Evolutionary conservation across 805 yeast species (phyloP), one percentile per base, ranked within the genome.

Genomic region (Candida sithepensis): DNA sequence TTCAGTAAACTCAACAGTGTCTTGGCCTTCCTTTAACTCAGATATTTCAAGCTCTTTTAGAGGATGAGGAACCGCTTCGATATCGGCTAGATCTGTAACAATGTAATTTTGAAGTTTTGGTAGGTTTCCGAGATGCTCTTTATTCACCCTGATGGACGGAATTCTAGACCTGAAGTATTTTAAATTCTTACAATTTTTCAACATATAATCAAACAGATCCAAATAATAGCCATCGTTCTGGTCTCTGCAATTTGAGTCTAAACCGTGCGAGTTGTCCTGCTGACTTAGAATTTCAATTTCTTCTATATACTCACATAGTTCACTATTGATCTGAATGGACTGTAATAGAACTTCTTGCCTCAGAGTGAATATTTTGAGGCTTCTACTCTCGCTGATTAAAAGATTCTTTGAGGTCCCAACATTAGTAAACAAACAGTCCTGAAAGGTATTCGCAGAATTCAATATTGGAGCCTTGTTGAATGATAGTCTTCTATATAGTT

Each of bases 261-360:
- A 64, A 14, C 44, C 43, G 6, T 66, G 65, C 5, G 57, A 55
- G 24, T 20, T 18, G 22, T 40, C 37, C 5, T 44, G 46, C 7
- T 39, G 32, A 4, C 59, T 69, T 19, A 64, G 63, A 0, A 78
- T 60, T 0, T 57, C 57, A 2, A 78, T 54, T 24, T 67, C 61
- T 37, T 67, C 59, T 2, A 78, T 61, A 36, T 58, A 55, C 3
- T 45, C 14, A 19, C 67, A 63, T 19, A 77, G 60, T 4, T 61
- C 60, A 2, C 68, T 51, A 45, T 75, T 72, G 40, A 69, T 50
- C 4, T 43, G 46, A 22, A 76, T 52, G 1, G 74, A 63, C 19
- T 69, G 69, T 12, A 68, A 41, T 37, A 82, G 58, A 2, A 73
- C 62, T 34, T 67, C 67, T 41, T 81, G 65, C 50, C 76, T 68